Conservation (phyloP, 192 early-diverging fungal species). For the Coemansia sp. region DNA sequence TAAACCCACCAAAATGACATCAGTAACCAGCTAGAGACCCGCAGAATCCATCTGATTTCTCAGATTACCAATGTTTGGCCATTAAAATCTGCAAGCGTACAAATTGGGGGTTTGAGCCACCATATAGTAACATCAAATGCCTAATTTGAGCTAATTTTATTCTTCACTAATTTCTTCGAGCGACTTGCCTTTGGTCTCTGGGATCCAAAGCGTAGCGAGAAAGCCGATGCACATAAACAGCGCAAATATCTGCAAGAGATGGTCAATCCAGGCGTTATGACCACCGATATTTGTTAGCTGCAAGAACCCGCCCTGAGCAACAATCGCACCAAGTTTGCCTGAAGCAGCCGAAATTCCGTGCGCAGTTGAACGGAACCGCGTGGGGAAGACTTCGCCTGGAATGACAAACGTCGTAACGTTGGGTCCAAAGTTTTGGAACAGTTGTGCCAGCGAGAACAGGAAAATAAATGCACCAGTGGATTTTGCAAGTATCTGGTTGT, state of each 20-base stretch:
- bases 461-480: constrained; percentile 63
- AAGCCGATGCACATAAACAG: constrained; percentile 77
- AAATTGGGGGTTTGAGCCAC: too few species aligned
- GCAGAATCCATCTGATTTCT: too few species aligned
- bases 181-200: constrained; percentile 54
- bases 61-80: too few species aligned
- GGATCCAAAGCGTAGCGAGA: constrained; percentile 48
- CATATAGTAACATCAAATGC: too few species aligned
- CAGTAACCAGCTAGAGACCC: too few species aligned
- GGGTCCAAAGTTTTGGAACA: constrained; percentile 96
- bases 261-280: constrained; percentile 59
- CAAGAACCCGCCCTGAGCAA: constrained; percentile 71
- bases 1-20: too few species aligned
- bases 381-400: constrained; percentile 81
- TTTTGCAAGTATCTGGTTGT: constrained; percentile 61
- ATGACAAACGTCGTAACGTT: constrained; percentile 91
- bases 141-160: not conserved
- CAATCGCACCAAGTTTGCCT: constrained; percentile 77
- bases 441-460: constrained; percentile 64
- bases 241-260: constrained; percentile 71
- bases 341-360: constrained; percentile 81
- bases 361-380: constrained; percentile 73
- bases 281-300: constrained; percentile 71
- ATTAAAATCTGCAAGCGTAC: too few species aligned
- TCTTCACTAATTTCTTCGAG: constrained; percentile 53